Conservation (phyloP, 371 early-diverging fungal genomes). For the Umbelopsis sp. region DNA sequence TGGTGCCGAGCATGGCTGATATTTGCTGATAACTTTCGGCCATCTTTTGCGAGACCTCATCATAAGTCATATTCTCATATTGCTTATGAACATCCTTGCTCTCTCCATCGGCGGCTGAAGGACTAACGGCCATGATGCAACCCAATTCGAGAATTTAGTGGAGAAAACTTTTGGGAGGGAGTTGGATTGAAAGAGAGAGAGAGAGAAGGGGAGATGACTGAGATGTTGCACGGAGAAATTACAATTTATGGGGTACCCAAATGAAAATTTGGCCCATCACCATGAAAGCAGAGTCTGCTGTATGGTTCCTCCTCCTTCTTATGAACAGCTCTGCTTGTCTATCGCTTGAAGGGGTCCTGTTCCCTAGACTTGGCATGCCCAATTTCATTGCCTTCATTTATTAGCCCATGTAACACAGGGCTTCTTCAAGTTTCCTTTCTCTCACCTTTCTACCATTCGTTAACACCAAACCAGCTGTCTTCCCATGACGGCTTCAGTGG, state of each 20-base stretch:
- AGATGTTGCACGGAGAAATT: constrained; percentile 12
- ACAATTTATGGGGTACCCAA: constrained; percentile 4
- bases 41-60: constrained; percentile 47
- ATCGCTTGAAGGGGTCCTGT: not conserved
- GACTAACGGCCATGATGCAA: constrained; percentile 16
- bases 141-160: not conserved
- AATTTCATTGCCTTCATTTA: not conserved
- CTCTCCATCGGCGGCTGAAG: constrained; percentile 18
- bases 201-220: constrained; percentile 10
- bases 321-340: not conserved
- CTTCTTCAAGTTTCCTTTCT: constrained; percentile 3
- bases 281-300: not conserved
- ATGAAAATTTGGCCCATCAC: not conserved
- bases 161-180: constrained; percentile 4
- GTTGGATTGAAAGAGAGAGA: constrained; percentile 12
- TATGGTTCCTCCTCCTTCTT: constrained; percentile 1
- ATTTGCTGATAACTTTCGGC: constrained; percentile 48
- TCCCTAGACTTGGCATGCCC: not conserved
- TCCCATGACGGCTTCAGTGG: constrained; percentile 10
- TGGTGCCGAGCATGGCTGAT: constrained; percentile 42
- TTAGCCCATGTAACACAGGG: not conserved
- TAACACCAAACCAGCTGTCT: constrained; percentile 15
- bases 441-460: not conserved
- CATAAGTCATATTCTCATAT: constrained; percentile 52
- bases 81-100: constrained; percentile 29